A percentile compares a stretch with the other conserved stretches of the same genome.
These are phyloP conservation scores for Elsinoe ampelina DNA, from an alignment of 2,329 filamentous ascomycete species.

Conservation along the genomic window DNA sequence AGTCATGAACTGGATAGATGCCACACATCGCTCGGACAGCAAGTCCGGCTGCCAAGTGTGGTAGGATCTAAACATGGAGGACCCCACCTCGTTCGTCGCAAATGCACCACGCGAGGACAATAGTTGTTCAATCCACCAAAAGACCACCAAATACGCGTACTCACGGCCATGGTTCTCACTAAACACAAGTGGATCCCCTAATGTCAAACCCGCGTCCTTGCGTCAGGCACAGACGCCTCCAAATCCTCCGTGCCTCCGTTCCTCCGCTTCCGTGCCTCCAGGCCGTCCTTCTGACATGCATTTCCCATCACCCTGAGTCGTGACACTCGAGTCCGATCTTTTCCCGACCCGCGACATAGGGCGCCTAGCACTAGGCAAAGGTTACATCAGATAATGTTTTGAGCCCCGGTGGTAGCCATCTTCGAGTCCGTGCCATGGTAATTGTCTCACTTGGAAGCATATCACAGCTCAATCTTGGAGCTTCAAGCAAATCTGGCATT, in stretches of 20 bases:
- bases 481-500: neutral
- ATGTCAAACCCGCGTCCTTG: neutral
- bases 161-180: no score
- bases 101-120: no score
- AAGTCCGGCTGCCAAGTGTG: no score
- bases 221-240: neutral
- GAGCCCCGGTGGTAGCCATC: neutral
- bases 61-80: no score
- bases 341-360: neutral
- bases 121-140: no score
- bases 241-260: neutral
- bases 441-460: neutral
- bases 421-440: neutral
- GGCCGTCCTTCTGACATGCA: neutral
- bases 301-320: neutral
- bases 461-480: neutral
- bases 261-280: neutral
- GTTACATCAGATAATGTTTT: neutral
- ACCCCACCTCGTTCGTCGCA: no score
- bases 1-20: no score
- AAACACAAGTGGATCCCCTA: neutral
- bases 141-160: no score
- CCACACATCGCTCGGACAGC: no score
- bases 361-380: neutral
- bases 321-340: neutral